A percentile compares a stretch with the other conserved stretches of the same genome.
Evolutionary conservation across 257 asterid species (phyloP).

Genomic region (Craterostigma plantagineum): DNA sequence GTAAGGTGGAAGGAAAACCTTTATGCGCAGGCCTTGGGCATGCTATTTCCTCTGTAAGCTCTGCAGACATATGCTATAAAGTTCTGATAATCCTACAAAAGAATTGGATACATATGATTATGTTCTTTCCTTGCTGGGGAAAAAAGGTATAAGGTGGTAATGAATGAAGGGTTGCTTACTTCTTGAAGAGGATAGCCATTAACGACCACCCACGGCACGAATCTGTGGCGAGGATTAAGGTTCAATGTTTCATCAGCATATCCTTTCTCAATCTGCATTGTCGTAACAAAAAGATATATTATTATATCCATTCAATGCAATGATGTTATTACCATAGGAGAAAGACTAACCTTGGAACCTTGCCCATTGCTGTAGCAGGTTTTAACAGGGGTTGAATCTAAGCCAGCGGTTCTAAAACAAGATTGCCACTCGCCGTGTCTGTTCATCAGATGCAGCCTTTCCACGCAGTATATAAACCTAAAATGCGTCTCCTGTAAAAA

Average conservation of each 20-base stretch:
- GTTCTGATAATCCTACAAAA: slow-evolving; percentile 54
- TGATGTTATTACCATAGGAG: too few relatives aligned
- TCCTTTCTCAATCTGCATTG: slow-evolving; percentile 43
- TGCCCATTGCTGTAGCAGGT: slow-evolving; percentile 46
- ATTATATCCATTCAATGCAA: background rate
- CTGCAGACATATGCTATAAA: slow-evolving; percentile 46
- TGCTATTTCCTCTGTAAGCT: slow-evolving; percentile 39
- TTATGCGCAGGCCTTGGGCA: slow-evolving; percentile 40
- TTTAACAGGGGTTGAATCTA: slow-evolving; percentile 29
- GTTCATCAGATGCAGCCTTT: slow-evolving; percentile 40
- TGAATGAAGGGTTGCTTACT: slow-evolving; percentile 19
- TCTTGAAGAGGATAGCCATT: slow-evolving; percentile 54
- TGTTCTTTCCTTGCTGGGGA: too few relatives aligned
- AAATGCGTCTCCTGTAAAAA: slow-evolving; percentile 42
- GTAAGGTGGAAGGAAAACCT: slow-evolving; percentile 1
- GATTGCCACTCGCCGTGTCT: slow-evolving; percentile 46
- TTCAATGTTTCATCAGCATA: slow-evolving; percentile 57
- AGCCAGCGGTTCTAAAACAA: slow-evolving; percentile 32
- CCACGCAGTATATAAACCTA: slow-evolving; percentile 56
- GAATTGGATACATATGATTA: background rate
- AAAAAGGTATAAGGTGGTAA: slow-evolving; percentile 1
- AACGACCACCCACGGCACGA: slow-evolving; percentile 87
- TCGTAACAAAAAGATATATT: background rate
- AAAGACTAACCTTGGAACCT: slow-evolving; percentile 32
- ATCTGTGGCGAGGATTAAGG: slow-evolving; percentile 60